These are phyloP conservation scores for Aegilops sharonensis DNA, from an alignment of 176 grass and related monocot genomes.

Conservation along the genomic window DNA sequence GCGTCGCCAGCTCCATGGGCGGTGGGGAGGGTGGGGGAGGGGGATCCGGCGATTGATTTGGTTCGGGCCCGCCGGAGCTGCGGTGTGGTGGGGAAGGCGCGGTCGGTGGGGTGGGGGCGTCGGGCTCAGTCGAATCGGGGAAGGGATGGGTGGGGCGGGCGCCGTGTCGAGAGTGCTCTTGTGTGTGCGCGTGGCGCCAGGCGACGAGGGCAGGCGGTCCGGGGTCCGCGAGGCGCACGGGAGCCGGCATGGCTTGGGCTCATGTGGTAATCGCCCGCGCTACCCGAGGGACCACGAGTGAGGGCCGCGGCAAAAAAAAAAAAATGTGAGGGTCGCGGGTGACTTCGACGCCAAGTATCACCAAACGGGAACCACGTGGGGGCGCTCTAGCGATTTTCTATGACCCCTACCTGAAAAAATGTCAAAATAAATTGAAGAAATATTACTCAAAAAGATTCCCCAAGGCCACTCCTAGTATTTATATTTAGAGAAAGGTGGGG, in stretches of 20 bases:
- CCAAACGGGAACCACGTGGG: not conserved
- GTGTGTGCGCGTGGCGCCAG: not conserved
- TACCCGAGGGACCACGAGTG: not conserved
- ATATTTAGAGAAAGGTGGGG: too few relatives aligned
- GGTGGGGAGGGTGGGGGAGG: not conserved
- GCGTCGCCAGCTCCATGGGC: conserved; percentile 51
- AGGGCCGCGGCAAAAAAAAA: too few relatives aligned
- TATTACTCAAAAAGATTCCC: too few relatives aligned
- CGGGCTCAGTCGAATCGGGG: not conserved
- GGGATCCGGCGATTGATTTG: not conserved
- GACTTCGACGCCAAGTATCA: not conserved
- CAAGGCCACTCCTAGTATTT: too few relatives aligned
- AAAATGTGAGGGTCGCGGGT: not conserved
- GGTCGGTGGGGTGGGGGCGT: not conserved
- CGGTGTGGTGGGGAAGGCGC: not conserved
- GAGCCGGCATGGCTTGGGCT: not conserved
- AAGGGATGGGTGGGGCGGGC: too few relatives aligned
- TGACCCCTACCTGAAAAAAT: too few relatives aligned
- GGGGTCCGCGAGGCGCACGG: not conserved
- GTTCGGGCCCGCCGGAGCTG: not conserved
- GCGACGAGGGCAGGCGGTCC: not conserved
- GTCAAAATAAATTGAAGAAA: too few relatives aligned
- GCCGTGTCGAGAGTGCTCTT: not conserved
- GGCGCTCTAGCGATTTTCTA: too few relatives aligned
- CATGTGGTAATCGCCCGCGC: not conserved